Evolutionary conservation across 2,329 filamentous ascomycete species (phyloP).

Genomic region (Aspergillus costaricaensis): DNA sequence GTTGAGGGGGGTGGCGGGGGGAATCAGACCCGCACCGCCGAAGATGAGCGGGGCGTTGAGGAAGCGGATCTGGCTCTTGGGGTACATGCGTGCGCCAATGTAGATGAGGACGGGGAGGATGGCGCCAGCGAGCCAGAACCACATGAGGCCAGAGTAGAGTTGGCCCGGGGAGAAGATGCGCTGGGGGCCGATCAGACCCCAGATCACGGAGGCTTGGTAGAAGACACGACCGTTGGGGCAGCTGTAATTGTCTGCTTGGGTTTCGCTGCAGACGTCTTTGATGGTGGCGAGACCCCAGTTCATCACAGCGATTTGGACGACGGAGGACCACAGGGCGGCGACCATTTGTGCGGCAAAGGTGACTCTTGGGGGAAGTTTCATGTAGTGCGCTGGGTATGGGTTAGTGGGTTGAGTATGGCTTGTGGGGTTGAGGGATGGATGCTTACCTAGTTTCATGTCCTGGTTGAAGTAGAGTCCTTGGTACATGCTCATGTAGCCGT

Average conservation of each 20-base stretch:
- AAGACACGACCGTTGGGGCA: conserved; percentile 62
- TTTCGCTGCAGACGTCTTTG: conserved; percentile 62
- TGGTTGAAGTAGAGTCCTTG: conserved; percentile 66
- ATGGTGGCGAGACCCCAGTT: conserved; percentile 58
- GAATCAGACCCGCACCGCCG: conserved; percentile 63
- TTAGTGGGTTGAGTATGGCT: background rate
- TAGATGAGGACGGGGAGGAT: conserved; percentile 65
- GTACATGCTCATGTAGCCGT: conserved; percentile 68
- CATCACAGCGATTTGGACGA: conserved; percentile 51
- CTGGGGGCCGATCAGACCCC: conserved; percentile 71
- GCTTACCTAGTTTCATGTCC: conserved; percentile 62
- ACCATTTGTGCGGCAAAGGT: conserved; percentile 56
- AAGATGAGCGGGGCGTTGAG: conserved; percentile 70
- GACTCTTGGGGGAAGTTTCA: conserved; percentile 56
- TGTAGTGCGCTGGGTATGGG: conserved; percentile 57
- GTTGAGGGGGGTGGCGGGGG: conserved; percentile 69
- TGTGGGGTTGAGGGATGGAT: background rate
- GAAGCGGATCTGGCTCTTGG: conserved; percentile 63
- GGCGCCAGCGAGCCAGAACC: conserved; percentile 70
- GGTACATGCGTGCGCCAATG: conserved; percentile 61
- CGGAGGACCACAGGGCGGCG: conserved; percentile 52
- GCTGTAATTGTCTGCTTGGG: conserved; percentile 60
- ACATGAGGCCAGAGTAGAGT: conserved; percentile 66
- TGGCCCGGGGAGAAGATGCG: conserved; percentile 67
- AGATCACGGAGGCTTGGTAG: conserved; percentile 71